Evolutionary conservation across 2,329 filamentous ascomycete genomes (phyloP), one percentile per base, ranked within the genome.

Genomic region (Xylaria polymorpha): DNA sequence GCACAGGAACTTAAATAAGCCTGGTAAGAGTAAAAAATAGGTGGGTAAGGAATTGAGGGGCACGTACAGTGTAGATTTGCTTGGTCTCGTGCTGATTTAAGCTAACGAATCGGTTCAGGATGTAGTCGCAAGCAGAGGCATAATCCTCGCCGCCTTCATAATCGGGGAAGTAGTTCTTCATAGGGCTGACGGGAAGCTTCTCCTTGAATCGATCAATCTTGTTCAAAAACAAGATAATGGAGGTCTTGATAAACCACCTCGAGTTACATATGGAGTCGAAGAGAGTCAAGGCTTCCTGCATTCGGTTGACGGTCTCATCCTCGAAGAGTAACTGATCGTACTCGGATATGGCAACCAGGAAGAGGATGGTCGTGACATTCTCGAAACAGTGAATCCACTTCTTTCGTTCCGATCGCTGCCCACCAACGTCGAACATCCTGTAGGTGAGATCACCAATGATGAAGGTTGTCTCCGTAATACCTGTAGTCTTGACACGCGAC

Each of bases 341-440:
- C 82, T 97, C 94, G 74, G 94, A 97, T 76, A 98, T 97, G 82
- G 95, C 95, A 74, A 98, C 95, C 65, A 97, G 85, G 90, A 98
- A 98, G 46, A 98, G 91, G 76, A 98, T 97, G 10, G 94, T 97
- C 9, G 94, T 97, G 78, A 98, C 94, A 77, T 98, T 97, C 85
- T 98, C 94, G 83, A 98, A 98, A 85, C 94, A 97, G 85, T 98
- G 94, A 76, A 98, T 98, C 94, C 94, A 98, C 89, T 98, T 98
- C 92, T 98, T 98, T 80, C 94, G 91, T 84, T 98, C 94, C 7
- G 94, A 97, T 80, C 94, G 90, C 83, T 97, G 94, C 73, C 94
- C 95, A 87, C 94, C 94, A 55, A 98, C 94, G 78, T 98, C 94
- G 83, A 97, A 97, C 94, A 98, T 97, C 74, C 94, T 90, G 85